Conservation (phyloP, 2,329 filamentous ascomycete genomes). For the Annulohypoxylon truncatum region DNA sequence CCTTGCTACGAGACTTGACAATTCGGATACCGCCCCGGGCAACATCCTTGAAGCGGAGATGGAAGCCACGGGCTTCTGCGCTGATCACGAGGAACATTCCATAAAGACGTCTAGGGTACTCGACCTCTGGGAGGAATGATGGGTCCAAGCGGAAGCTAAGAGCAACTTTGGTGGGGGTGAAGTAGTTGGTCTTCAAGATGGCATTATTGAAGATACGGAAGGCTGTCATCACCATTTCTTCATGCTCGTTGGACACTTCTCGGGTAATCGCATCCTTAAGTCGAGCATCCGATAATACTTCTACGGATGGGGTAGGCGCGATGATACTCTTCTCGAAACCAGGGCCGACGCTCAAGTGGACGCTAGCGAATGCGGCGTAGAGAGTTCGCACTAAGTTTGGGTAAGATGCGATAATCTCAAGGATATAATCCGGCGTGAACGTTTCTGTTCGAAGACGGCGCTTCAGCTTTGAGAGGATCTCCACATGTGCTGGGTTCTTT, state of each 20-base stretch:
- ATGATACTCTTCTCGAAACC: constrained; percentile 64
- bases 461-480: constrained; percentile 93
- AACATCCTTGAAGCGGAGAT: constrained; percentile 96
- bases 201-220: constrained; percentile 96
- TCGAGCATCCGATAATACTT: constrained; percentile 79
- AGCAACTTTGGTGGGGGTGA: constrained; percentile 96
- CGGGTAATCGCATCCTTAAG: constrained; percentile 82
- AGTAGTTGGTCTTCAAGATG: constrained; percentile 97
- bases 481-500: constrained; percentile 85
- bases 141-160: constrained; percentile 95
- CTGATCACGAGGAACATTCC: constrained; percentile 99
- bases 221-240: constrained; percentile 97
- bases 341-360: constrained; percentile 73
- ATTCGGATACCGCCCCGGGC: constrained; percentile 97
- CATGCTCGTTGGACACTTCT: constrained; percentile 90
- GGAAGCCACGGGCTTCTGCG: constrained; percentile 96
- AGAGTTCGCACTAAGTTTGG: constrained; percentile 86
- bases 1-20: constrained; percentile 96
- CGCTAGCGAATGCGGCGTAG: constrained; percentile 91
- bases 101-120: constrained; percentile 93
- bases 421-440: constrained; percentile 97
- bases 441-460: constrained; percentile 94
- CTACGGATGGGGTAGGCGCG: constrained; percentile 66
- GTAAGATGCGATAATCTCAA: constrained; percentile 94
- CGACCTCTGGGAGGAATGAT: constrained; percentile 85